Evolutionary conservation across 1,139 yeast genomes (phyloP), one percentile per base, ranked within the genome.

Genomic region (Saccharomyces hybrid): DNA sequence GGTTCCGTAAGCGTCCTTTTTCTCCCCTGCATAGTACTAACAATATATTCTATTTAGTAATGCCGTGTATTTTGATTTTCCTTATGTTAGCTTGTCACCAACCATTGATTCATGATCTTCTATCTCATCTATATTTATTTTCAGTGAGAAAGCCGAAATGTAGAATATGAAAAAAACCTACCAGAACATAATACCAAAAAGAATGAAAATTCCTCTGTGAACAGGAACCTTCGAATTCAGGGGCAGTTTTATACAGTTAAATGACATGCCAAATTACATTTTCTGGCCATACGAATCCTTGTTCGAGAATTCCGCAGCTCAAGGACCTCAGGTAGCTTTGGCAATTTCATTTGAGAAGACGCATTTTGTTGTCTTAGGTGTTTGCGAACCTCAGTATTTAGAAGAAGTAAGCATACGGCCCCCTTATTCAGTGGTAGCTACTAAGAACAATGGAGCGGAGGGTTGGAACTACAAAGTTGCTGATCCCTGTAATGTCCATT

Each of bases 401-500:
- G 31, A 56, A 14, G 30, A 31, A 5, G 42, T 31, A 5, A 44
- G 47, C 13, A 25, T 63, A 27, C 52, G 48, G 31, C 14, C 50
- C 11, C 64, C 66, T 2, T 64, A 62, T 51, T 47, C 49, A n/a
- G 30, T 54, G 9, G 52, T 62, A 5, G 64, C 59, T 5, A 47
- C 25, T 0, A 60, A 52, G 30, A 20, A 7, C 2, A 11, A 30
- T 7, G 49, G 13, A 4, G 52, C 47, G 5, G 41, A 50, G 23
- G 30, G 47, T 2, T 63, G 64, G 63, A 47, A 50, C 32, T 52
- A 61, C 13, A 26, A 47, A 7, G 44, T 41, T 46, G 47, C 31
- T 2, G 50, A 55, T 2, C 65, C 71, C 49, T 75, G 75, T 30
- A 65, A 88, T 1, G 74, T 91, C 2, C 63, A 79, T 16, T 91